Evolutionary conservation across 352 stramenopile genomes (phyloP).

Genomic region (Phytophthora europaea): DNA sequence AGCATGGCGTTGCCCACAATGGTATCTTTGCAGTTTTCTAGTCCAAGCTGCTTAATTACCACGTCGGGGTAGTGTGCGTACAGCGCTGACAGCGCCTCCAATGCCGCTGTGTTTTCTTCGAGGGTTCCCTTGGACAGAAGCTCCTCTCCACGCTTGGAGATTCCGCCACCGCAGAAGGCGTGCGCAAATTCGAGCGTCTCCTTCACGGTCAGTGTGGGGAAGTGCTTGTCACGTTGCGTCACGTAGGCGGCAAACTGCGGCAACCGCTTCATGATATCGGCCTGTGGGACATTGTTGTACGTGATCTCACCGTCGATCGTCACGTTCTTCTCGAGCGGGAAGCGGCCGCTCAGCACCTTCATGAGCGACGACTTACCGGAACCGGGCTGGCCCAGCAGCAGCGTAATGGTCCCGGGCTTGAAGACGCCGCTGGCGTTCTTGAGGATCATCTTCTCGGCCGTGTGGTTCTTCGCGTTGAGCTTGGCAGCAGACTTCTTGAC

Average conservation of each 20-base stretch:
- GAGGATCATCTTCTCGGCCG: background rate
- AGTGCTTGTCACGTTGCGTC: constrained; percentile 86
- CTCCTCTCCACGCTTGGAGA: constrained; percentile 25
- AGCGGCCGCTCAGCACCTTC: constrained; percentile 43
- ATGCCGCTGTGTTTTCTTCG: constrained; percentile 24
- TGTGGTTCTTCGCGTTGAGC: constrained; percentile 2
- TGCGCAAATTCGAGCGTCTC: constrained; percentile 65
- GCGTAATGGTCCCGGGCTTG: constrained; percentile 46
- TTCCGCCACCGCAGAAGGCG: constrained; percentile 43
- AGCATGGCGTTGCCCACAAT: constrained; percentile 65
- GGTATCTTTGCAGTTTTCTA: constrained; percentile 63
- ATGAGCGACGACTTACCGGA: constrained; percentile 40
- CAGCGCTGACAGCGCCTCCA: constrained; percentile 25
- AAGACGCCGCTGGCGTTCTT: constrained; percentile 53
- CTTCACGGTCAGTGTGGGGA: constrained; percentile 65
- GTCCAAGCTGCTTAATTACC: constrained; percentile 49
- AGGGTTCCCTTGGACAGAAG: constrained; percentile 22
- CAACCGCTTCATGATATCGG: constrained; percentile 40
- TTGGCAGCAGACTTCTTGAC: background rate
- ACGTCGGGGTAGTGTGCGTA: constrained; percentile 42
- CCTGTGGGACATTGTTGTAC: constrained; percentile 56
- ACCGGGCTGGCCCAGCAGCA: constrained; percentile 34
- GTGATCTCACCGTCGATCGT: constrained; percentile 49
- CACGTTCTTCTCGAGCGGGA: constrained; percentile 20
- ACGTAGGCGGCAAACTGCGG: constrained; percentile 62